These are phyloP conservation scores for Tardiomyces depauwii DNA, from an alignment of 1,139 yeast species.

Conservation along the genomic window DNA sequence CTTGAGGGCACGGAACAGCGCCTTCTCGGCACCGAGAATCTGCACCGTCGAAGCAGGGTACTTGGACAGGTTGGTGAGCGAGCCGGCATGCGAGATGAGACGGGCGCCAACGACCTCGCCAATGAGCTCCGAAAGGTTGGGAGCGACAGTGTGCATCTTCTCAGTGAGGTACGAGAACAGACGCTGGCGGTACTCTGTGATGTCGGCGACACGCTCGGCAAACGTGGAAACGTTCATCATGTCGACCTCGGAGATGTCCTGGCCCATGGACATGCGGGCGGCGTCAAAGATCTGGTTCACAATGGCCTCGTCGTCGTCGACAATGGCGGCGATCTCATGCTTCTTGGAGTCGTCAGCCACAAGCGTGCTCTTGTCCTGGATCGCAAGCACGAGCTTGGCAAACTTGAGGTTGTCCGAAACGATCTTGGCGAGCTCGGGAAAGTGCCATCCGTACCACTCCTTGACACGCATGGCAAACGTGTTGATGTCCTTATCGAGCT, in stretches of 20 bases:
- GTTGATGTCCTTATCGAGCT: conserved; percentile 93
- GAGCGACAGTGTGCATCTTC: conserved; percentile 97
- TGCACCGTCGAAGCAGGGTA: conserved; percentile 99
- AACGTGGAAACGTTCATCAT: conserved; percentile 82
- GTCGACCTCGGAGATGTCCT: conserved; percentile 90
- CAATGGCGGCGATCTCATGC: conserved; percentile 52
- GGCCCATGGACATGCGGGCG: conserved; percentile 97
- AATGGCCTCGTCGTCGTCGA: conserved; percentile 86
- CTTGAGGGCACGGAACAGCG: conserved; percentile 94
- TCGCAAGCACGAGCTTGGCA: conserved; percentile 72
- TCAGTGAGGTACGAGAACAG: conserved; percentile 80
- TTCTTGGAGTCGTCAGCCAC: conserved; percentile 63
- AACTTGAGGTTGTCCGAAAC: conserved; percentile 85
- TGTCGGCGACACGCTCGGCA: conserved; percentile 89
- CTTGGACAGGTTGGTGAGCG: conserved; percentile 88
- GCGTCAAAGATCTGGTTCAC: conserved; percentile 88
- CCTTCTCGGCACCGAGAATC: conserved; percentile 98
- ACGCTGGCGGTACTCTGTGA: conserved; percentile 86
- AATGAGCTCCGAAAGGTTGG: conserved; percentile 88
- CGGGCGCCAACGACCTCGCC: conserved; percentile 99
- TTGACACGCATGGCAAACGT: conserved; percentile 98
- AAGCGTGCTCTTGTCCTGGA: conserved; percentile 79
- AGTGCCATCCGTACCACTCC: conserved; percentile 99
- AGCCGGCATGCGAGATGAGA: conserved; percentile 96
- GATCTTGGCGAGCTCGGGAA: conserved; percentile 96